Evolutionary conservation across 2,329 filamentous ascomycete species (phyloP), one percentile per base, ranked within the genome.

Genomic region (Colletotrichum liriopes): DNA sequence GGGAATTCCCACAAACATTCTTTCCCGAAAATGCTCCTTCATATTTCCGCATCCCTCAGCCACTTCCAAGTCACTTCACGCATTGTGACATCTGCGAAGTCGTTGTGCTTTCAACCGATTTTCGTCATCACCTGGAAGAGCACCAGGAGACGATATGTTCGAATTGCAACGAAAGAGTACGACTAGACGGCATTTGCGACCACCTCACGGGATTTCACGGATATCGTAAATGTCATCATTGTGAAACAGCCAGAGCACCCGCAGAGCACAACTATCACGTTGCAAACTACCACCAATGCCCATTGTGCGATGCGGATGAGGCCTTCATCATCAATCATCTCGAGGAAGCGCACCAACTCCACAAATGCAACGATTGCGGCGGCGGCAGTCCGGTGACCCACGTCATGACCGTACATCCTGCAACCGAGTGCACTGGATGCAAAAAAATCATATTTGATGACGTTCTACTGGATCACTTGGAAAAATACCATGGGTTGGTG

Each of bases 11-110:
- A 51, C 47, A 14, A 51, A 51, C 47, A 23, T 51, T 51, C 29
- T 32, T 32, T 32, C n/a, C 11, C 47, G 11, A 51, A 8, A n/a
- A 51, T 2, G 3, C 7, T 3, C 7, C n/a, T 51, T 11, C 47
- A 26, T 26, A 23, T 9, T 51, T 51, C 11, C 20, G 7, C n/a
- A 18, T 23, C 23, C 23, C 47, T n/a, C 47, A 51, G 47, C 47
- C 20, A 51, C 47, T 51, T 7, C 23, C 47, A 51, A 11, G 18
- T 26, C 47, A 26, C 20, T 51, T 51, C 20, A 23, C 8, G 14
- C 47, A 51, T 23, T 51, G 47, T 26, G 47, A 51, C 18, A 51
- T 51, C 47, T 51, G 47, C n/a, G 47, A 26, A 51, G 47, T 51
- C n/a, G 47, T 51, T n/a, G 47, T 51, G 18, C 47, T 51, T 51